Evolutionary conservation across 345 rosid species (phyloP), one percentile per base, ranked within the genome.

Genomic region (Litchi chinensis): DNA sequence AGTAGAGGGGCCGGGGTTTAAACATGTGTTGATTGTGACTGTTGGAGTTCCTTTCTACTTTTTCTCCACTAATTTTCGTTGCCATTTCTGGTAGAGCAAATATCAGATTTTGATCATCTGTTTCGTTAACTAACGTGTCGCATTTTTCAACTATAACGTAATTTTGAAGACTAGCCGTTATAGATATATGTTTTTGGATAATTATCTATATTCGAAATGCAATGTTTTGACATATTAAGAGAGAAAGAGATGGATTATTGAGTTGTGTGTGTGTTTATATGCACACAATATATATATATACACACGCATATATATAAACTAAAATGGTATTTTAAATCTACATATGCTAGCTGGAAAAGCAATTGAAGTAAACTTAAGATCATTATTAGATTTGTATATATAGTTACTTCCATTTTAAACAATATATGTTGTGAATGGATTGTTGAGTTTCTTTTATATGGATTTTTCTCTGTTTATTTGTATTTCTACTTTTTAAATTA

Each of bases 41-140:
- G 50, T 66, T 76, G 41, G 41, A 79, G 80, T 79, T 79, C 73
- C 83, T 79, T 84, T 64, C 65, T 76, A 85, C 86, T 83, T 80
- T 79, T 79, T 73, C 59, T 37, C 18, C 48, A 9, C 1, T 41
- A 39, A 70, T 41, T 19, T 26, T 11, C 16, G 13, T 43, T 69
- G 19, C 63, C 26, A 39, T 57, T 19, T 77, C 4, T 22, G 2
- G 22, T 43, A 15, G 50, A 41, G n/a, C 65, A 37, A 8, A 9
- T 18, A 4, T 24, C 18, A 5, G 11, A 43, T 52, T 32, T 73
- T 24, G 71, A 68, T 57, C 12, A 8, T 10, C 28, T 59, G n/a
- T 21, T 39, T 8, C 39, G 3, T 39, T 6, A 60, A 73, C 44
- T 12, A 40, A 73, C 62, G 40, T 26, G 43, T 13, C 50, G 60